Percentiles rank a stretch among this genome's conserved stretches.
These are phyloP conservation scores for Boechera divaricarpa DNA, from an alignment of 345 rosid genomes.

Conservation along the genomic window DNA sequence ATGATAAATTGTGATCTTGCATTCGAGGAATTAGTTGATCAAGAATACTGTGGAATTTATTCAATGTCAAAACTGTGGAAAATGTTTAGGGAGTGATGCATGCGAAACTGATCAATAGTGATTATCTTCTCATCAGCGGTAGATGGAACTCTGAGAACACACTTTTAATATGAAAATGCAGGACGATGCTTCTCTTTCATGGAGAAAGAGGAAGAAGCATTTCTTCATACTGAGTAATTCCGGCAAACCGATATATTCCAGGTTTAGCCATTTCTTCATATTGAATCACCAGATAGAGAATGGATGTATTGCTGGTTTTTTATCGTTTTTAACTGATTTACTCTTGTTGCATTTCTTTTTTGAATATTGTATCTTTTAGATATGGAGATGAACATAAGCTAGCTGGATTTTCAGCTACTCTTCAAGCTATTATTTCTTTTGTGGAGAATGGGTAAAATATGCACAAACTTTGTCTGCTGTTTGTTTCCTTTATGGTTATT, in stretches of 20 bases:
- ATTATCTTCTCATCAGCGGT: background rate
- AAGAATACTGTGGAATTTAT: background rate
- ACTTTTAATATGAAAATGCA: slow-evolving; percentile 61
- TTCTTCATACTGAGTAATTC: slow-evolving; percentile 96
- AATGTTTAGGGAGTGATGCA: background rate
- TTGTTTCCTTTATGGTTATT: slow-evolving; percentile 10
- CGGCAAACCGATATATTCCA: slow-evolving; percentile 98
- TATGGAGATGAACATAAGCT: slow-evolving; percentile 99
- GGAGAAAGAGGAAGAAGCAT: slow-evolving; percentile 99
- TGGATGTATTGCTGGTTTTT: background rate
- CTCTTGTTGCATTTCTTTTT: background rate
- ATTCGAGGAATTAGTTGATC: background rate
- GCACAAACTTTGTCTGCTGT: slow-evolving; percentile 31
- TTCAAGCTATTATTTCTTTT: slow-evolving; percentile 98
- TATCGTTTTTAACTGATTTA: background rate
- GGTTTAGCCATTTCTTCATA: slow-evolving; percentile 52
- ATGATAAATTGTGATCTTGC: background rate
- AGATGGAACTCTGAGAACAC: slow-evolving; percentile 25
- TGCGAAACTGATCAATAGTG: slow-evolving; percentile 1
- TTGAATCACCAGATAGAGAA: slow-evolving; percentile 3
- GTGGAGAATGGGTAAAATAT: slow-evolving; percentile 85
- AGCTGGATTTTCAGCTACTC: slow-evolving; percentile 98
- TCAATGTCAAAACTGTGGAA: background rate
- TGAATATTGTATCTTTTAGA: slow-evolving; percentile 50
- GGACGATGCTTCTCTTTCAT: slow-evolving; percentile 95